Evolutionary conservation across 768 basidiomycete genomes (phyloP).

Genomic region (Panaeolus cyanescens): DNA sequence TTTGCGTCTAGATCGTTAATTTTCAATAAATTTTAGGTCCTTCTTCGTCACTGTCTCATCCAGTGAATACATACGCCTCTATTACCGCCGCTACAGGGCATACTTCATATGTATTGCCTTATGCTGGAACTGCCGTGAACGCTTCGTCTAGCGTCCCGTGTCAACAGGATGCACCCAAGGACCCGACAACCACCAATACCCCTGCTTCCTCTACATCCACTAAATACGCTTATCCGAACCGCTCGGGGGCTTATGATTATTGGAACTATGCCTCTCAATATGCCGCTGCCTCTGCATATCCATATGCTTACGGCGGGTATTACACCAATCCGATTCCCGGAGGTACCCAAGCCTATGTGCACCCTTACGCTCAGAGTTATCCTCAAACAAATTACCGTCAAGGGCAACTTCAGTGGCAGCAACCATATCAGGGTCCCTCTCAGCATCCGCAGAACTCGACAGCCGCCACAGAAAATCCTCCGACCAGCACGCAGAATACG

Average conservation of each 20-base stretch:
- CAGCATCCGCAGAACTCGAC: background rate
- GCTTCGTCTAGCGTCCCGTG: background rate
- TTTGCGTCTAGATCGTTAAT: background rate
- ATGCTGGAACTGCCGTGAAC: slow-evolving; percentile 5
- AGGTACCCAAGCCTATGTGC: slow-evolving; percentile 23
- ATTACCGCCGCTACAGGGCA: slow-evolving; percentile 25
- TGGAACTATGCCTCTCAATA: slow-evolving; percentile 33
- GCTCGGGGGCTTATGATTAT: slow-evolving; percentile 33
- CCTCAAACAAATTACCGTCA: slow-evolving; percentile 20
- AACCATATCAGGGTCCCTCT: slow-evolving; percentile 29
- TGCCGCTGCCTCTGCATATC: slow-evolving; percentile 18
- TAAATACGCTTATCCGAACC: slow-evolving; percentile 18
- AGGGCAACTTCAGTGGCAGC: slow-evolving; percentile 34
- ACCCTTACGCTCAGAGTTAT: slow-evolving; percentile 27
- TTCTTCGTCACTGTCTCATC: slow-evolving; percentile 20
- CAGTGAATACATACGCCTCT: slow-evolving; percentile 33
- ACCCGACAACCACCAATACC: slow-evolving; percentile 8
- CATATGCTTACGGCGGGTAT: slow-evolving; percentile 30
- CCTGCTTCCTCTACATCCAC: slow-evolving; percentile 10
- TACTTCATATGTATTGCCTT: slow-evolving; percentile 1
- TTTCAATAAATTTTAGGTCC: slow-evolving; percentile 14
- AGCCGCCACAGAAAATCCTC: background rate
- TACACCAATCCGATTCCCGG: slow-evolving; percentile 21
- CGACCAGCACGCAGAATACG: background rate
- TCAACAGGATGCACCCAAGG: background rate